phyloP scores from a whole-genome alignment of 2,329 filamentous ascomycete species.

The Talaromyces marneffei region DNA sequence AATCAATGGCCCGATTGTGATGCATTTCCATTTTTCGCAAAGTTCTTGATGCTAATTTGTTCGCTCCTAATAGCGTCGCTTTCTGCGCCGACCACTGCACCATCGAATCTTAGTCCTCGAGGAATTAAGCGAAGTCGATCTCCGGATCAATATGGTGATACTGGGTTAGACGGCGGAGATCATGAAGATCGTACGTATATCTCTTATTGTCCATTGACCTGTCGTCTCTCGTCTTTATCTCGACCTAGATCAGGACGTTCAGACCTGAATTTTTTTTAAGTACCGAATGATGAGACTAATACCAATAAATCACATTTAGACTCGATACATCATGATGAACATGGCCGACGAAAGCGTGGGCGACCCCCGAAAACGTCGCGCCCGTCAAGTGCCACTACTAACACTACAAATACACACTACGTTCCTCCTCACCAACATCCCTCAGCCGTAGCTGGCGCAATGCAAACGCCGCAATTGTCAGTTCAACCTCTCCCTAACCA shows the following conservation, averaged over 20 bases:
- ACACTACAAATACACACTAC: background rate
- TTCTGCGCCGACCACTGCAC: constrained; percentile 39
- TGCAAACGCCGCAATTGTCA: constrained; percentile 39
- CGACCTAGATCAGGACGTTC: background rate
- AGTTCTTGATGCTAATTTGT: constrained; percentile 19
- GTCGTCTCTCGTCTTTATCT: background rate
- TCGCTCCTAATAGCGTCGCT: constrained; percentile 31
- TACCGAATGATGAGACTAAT: constrained; percentile 18
- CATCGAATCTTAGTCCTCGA: constrained; percentile 55
- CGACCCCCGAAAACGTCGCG: constrained; percentile 46
- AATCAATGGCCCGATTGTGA: background rate
- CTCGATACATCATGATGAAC: constrained; percentile 29
- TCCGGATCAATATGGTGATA: constrained; percentile 59
- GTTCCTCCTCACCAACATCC: constrained; percentile 22
- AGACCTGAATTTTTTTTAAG: too few species aligned
- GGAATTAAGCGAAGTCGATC: constrained; percentile 76
- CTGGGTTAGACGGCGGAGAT: constrained; percentile 51
- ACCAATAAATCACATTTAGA: constrained; percentile 6
- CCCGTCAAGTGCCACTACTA: constrained; percentile 27
- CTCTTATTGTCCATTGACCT: constrained; percentile 9
- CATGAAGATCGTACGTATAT: constrained; percentile 68
- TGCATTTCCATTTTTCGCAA: background rate
- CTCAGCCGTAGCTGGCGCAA: constrained; percentile 26
- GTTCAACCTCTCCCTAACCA: constrained; percentile 31
- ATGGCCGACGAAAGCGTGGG: constrained; percentile 45